Evolutionary conservation across 768 basidiomycete genomes (phyloP), one percentile per base, ranked within the genome.

Genomic region (Agaricus bisporus): DNA sequence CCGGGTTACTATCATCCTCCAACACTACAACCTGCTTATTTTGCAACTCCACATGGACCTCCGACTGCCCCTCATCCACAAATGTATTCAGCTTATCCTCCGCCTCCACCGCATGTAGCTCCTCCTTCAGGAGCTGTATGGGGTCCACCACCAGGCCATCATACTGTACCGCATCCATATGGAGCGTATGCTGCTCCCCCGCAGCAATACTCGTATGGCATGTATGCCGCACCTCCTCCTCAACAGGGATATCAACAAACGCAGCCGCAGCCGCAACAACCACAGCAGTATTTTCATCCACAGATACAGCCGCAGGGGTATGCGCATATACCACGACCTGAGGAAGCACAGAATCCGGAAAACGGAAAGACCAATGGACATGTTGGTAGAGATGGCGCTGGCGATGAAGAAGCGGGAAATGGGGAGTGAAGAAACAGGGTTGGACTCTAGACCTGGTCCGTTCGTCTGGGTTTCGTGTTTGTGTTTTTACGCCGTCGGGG

Each of bases 41-140:
- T 32, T 32, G 45, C 55, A 10, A 56, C 56, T 14, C 38, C 20
- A 38, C 17, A 12, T 15, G 17, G 28, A 26, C 50, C 50, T 10
- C 50, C 28, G 12, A 17, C 32, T 42, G 26, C 55, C 35, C 51
- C 55, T 22, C 58, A 57, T 35, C 49, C 60, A 36, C 62, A 61
- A 55, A 59, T 58, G 55, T 63, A 64, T 56, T 56, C 61, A 59
- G 63, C 57, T 57, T 55, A 65, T 63, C 64, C 62, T 63, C 65
- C 66, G 60, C 66, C 64, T 57, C 65, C 66, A 59, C 66, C 60
- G 50, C 58, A 51, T 41, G 50, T 25, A 48, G 20, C 51, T 46
- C 54, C 59, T 37, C 50, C 51, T 48, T 51, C 59, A 32, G 38
- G 39, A 39, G 43, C 38, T 26, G 38, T 39, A 11, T 56, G 54